Base-by-base conservation (phyloP, 2,329 filamentous ascomycete genomes). In the Orbilia blumenaviensis region DNA sequence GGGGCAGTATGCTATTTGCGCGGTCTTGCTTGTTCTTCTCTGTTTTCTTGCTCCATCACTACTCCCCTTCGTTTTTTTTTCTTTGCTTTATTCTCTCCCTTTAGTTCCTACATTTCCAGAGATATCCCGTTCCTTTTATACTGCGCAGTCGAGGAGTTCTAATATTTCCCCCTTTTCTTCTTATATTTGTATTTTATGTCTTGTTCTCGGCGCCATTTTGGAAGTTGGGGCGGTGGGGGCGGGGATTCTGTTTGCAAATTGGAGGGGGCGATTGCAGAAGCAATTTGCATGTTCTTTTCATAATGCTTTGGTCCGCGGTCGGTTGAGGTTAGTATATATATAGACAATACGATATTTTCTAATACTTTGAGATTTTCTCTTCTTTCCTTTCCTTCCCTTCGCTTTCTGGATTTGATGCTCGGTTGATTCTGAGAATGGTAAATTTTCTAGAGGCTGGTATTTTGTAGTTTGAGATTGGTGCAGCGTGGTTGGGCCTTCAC, bases 121-220 rank as follows among this genome's bases (percentile, higher is more conserved):
- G 52, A 56, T 56, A 56, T 56, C 52, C 52, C 52, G 25, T 56
- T 36, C 32, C 52, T 56, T n/a, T 44, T 56, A 36, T 38, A 32
- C 23, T 27, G 44, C 12, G 29, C 16, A 12, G 32, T 25, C n/a
- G 18, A 23, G 52, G 52, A 56, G 52, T 56, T 48, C 27, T 8
- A 14, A 25, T 27, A n/a, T n/a, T n/a, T n/a, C n/a, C n/a, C n/a
- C n/a, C n/a, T n/a, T n/a, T n/a, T 34, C 10, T 21, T 25, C n/a
- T 21, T 23, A 23, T 27, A 5, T 48, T 2, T 48, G 21, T 48
- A 48, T 27, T 56, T 56, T 25, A 56, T 34, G 52, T 46, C 21
- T 46, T 32, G 14, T 34, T 54, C n/a, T 27, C 16, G 52, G 52
- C 52, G 52, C 52, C 32, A 23, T 25, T 10, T n/a, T n/a, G n/a